A percentile compares a stretch with the other conserved stretches of the same genome.
Evolutionary conservation across 306 rosid species (phyloP).

Genomic region (Aeschynomene evenia): DNA sequence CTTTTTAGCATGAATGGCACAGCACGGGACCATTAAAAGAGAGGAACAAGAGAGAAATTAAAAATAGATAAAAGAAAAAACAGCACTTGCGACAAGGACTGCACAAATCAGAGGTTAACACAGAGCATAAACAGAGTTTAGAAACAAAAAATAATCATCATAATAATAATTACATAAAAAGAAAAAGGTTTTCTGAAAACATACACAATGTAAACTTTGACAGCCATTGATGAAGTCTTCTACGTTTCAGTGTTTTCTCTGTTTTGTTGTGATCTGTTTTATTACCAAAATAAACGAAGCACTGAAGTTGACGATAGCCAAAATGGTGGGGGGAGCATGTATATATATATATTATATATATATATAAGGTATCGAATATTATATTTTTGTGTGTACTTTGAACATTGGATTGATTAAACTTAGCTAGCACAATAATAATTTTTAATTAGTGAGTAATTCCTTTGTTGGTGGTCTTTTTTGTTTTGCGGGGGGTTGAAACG

Average conservation of each 20-base stretch:
- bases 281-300: background rate
- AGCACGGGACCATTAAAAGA: background rate
- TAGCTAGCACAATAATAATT: conserved; percentile 20
- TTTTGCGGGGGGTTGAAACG: conserved; percentile 29
- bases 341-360: conserved; percentile 29
- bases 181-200: conserved; percentile 6
- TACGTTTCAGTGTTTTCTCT: background rate
- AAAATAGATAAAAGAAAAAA: background rate
- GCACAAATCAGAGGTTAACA: conserved; percentile 19
- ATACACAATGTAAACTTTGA: conserved; percentile 91
- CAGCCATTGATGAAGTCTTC: conserved; percentile 63
- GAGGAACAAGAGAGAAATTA: background rate
- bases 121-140: background rate
- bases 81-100: conserved; percentile 24
- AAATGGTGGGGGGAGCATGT: conserved; percentile 15
- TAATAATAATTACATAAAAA: background rate
- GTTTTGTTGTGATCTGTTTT: background rate
- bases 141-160: background rate
- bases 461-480: background rate
- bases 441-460: conserved; percentile 14
- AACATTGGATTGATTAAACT: conserved; percentile 14
- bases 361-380: background rate
- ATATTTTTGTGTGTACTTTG: conserved; percentile 28
- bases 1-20: background rate
- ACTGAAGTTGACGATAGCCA: conserved; percentile 29